Percentiles rank a stretch among this genome's conserved stretches.
phyloP scores from a whole-genome alignment of 768 basidiomycete species.

The button mushroom (Agaricus bisporus) region DNA sequence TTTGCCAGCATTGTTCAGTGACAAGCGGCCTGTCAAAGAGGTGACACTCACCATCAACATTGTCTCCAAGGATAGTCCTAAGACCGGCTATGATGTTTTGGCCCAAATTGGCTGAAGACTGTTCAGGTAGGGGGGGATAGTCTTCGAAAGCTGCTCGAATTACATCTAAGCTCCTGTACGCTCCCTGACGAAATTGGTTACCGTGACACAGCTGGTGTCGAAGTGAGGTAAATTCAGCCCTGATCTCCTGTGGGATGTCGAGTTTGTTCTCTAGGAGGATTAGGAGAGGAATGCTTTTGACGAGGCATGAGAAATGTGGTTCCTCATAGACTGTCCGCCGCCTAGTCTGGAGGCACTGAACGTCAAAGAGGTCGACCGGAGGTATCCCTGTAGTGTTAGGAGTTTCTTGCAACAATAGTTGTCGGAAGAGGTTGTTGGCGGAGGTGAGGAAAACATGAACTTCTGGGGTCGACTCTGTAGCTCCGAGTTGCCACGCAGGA shows the following conservation, averaged over 20 bases:
- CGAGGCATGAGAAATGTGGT: slow-evolving; percentile 58
- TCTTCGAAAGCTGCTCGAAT: slow-evolving; percentile 66
- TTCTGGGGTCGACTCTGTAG: slow-evolving; percentile 31
- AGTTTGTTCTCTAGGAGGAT: slow-evolving; percentile 65
- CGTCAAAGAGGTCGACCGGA: slow-evolving; percentile 50
- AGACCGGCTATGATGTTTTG: slow-evolving; percentile 64
- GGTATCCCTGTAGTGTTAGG: slow-evolving; percentile 29
- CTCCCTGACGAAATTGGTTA: slow-evolving; percentile 66
- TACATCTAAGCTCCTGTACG: slow-evolving; percentile 68
- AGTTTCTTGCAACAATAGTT: slow-evolving; percentile 51
- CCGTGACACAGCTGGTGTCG: slow-evolving; percentile 56
- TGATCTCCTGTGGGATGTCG: slow-evolving; percentile 43
- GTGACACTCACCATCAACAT: slow-evolving; percentile 45
- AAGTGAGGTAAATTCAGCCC: slow-evolving; percentile 42
- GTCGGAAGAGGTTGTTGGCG: slow-evolving; percentile 57
- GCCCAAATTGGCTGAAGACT: slow-evolving; percentile 42
- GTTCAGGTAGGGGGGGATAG: slow-evolving; percentile 43
- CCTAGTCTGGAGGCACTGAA: slow-evolving; percentile 65
- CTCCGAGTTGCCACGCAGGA: slow-evolving; percentile 66
- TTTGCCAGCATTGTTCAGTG: slow-evolving; percentile 2
- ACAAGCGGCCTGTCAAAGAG: neutral
- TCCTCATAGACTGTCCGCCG: slow-evolving; percentile 63
- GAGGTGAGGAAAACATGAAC: slow-evolving; percentile 48
- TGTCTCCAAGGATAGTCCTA: slow-evolving; percentile 59
- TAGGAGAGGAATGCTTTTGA: slow-evolving; percentile 59